These are phyloP conservation scores for Achlya hypogyna DNA, from an alignment of 352 stramenopile genomes.

Conservation along the genomic window DNA sequence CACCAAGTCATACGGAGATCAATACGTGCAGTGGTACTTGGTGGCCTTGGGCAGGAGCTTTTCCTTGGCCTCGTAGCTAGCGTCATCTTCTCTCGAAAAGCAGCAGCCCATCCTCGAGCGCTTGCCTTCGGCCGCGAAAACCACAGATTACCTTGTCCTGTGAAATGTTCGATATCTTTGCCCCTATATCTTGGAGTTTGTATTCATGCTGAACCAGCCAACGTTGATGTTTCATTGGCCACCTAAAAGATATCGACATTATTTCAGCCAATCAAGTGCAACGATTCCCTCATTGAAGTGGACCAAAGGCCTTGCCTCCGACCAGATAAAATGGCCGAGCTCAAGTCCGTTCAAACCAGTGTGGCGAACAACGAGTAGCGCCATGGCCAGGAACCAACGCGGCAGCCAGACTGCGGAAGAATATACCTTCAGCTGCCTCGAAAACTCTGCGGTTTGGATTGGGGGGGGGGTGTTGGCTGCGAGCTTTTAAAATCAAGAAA, in stretches of 20 bases:
- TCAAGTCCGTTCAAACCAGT: too few species aligned
- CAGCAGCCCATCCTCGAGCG: slow-evolving; percentile 18
- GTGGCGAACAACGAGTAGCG: too few species aligned
- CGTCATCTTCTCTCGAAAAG: slow-evolving; percentile 20
- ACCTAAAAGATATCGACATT: neutral
- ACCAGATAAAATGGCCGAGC: too few species aligned
- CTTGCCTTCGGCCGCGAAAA: neutral
- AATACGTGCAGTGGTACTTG: neutral
- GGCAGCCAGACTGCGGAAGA: too few species aligned
- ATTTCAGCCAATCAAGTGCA: neutral
- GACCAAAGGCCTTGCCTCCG: neutral
- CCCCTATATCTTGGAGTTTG: neutral
- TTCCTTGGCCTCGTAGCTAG: slow-evolving; percentile 16
- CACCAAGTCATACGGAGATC: neutral
- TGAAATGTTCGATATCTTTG: neutral
- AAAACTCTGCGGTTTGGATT: too few species aligned
- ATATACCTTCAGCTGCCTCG: too few species aligned
- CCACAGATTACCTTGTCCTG: too few species aligned
- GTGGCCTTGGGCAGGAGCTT: slow-evolving; percentile 12
- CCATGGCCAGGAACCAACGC: too few species aligned
- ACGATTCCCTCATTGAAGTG: neutral
- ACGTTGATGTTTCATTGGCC: neutral
- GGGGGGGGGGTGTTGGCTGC: too few species aligned
- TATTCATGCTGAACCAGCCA: neutral
- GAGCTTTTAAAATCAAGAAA: too few species aligned